Evolutionary conservation across 1,284 basidiomycete species (phyloP).

Genomic region (Malassezia pachydermatis): DNA sequence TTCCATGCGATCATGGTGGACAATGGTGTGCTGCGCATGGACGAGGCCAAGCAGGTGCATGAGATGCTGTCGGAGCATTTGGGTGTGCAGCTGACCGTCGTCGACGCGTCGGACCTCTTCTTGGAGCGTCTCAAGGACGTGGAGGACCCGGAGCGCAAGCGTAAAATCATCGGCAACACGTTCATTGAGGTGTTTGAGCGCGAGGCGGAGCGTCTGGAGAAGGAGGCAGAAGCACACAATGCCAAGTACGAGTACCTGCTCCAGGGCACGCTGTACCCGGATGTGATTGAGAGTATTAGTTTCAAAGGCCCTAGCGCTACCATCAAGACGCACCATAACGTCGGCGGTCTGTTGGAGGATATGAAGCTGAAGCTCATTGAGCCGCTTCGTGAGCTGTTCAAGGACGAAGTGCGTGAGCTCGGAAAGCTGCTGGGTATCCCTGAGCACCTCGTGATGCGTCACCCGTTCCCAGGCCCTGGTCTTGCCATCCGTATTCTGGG

Average conservation of each 20-base stretch:
- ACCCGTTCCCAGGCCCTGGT: slow-evolving; percentile 98
- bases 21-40: slow-evolving; percentile 86
- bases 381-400: slow-evolving; percentile 93
- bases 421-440: slow-evolving; percentile 86
- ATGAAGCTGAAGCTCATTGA: slow-evolving; percentile 99
- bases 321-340: slow-evolving; percentile 99
- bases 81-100: slow-evolving; percentile 89
- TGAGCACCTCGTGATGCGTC: slow-evolving; percentile 80
- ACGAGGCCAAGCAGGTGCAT: slow-evolving; percentile 88
- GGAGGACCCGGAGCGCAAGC: slow-evolving; percentile 92
- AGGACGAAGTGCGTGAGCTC: slow-evolving; percentile 92
- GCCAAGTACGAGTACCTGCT: slow-evolving; percentile 88
- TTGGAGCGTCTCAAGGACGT: slow-evolving; percentile 76
- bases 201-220: slow-evolving; percentile 82
- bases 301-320: slow-evolving; percentile 99
- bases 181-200: slow-evolving; percentile 97
- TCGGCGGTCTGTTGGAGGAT: slow-evolving; percentile 86
- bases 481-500: slow-evolving; percentile 98
- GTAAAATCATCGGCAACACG: slow-evolving; percentile 97
- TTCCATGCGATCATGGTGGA: slow-evolving; percentile 99
- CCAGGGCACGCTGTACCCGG: slow-evolving; percentile 97
- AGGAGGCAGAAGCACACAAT: slow-evolving; percentile 60
- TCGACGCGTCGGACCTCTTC: slow-evolving; percentile 91
- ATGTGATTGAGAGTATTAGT: slow-evolving; percentile 97
- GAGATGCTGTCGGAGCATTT: slow-evolving; percentile 87